These are phyloP conservation scores for Aureobasidium sp. DNA, from an alignment of 2,329 filamentous ascomycete species.

Conservation along the genomic window DNA sequence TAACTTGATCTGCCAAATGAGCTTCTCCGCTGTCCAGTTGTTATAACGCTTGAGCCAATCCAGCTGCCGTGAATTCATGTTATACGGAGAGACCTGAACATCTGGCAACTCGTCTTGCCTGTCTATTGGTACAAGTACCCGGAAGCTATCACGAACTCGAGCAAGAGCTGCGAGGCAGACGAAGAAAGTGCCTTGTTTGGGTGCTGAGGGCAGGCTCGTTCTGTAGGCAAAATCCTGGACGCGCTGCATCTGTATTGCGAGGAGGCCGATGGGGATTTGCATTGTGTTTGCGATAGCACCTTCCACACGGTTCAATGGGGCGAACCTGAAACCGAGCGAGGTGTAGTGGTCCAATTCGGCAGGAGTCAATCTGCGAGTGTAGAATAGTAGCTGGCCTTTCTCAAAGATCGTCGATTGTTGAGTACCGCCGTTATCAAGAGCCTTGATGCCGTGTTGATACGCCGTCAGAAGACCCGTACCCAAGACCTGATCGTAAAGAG, in stretches of 20 bases:
- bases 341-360: conserved; percentile 57
- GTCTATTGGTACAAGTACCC: conserved; percentile 35
- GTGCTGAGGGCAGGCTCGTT: conserved; percentile 29
- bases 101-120: conserved; percentile 37
- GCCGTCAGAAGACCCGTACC: conserved; percentile 44
- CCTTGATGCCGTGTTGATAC: conserved; percentile 2
- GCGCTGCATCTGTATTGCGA: conserved; percentile 52
- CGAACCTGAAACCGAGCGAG: conserved; percentile 71
- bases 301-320: conserved; percentile 58
- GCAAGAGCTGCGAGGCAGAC: conserved; percentile 28
- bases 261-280: conserved; percentile 58
- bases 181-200: conserved; percentile 33
- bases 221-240: conserved; percentile 54
- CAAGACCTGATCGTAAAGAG: conserved; percentile 66
- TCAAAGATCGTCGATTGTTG: conserved; percentile 38
- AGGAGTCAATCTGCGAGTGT: conserved; percentile 56
- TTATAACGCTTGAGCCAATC: conserved; percentile 25
- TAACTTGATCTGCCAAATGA: conserved; percentile 13
- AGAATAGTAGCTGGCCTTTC: conserved; percentile 71
- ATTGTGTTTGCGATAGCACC: conserved; percentile 62
- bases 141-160: conserved; percentile 28
- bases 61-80: conserved; percentile 24
- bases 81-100: conserved; percentile 29
- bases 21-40: conserved; percentile 24
- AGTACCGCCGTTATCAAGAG: conserved; percentile 6